Conservation (phyloP, 2,329 filamentous ascomycete species). For the Talaromyces sp. region DNA sequence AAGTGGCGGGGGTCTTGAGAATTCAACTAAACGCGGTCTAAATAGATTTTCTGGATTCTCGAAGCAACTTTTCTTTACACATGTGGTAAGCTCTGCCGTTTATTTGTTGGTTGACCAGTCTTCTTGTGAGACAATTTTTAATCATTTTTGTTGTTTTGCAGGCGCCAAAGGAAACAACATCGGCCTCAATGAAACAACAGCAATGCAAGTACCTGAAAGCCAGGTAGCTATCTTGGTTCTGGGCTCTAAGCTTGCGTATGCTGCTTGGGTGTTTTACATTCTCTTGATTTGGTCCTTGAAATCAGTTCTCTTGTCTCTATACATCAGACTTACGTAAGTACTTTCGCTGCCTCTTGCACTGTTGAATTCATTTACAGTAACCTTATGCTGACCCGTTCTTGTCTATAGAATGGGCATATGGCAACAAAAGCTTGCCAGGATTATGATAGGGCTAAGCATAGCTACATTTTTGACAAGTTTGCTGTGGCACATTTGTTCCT, state of each 20-base stretch:
- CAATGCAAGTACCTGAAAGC: conserved; percentile 10
- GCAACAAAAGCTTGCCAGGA: conserved; percentile 13
- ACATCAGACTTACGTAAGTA: conserved; percentile 15
- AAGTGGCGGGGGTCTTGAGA: neutral
- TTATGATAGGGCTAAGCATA: conserved; percentile 1
- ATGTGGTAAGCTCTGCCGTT: conserved; percentile 4
- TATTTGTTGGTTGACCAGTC: neutral
- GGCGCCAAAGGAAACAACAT: neutral
- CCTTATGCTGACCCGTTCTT: neutral
- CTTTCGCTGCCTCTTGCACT: neutral
- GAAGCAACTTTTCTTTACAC: conserved; percentile 14
- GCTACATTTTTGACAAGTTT: conserved; percentile 12
- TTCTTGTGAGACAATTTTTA: neutral
- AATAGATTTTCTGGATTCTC: conserved; percentile 15
- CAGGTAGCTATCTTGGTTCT: neutral
- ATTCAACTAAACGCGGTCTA: neutral
- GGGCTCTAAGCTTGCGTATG: conserved; percentile 14
- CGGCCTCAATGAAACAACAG: neutral
- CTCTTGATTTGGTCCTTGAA: conserved; percentile 16
- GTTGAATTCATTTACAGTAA: neutral
- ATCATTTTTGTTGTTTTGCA: neutral
- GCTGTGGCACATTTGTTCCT: conserved; percentile 14
- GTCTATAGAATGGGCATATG: conserved; percentile 13
- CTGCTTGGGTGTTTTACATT: conserved; percentile 17
- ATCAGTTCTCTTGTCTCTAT: conserved; percentile 15